Conservation (phyloP, 2,329 filamentous ascomycete genomes). For the Herpotrichia juniperi region DNA sequence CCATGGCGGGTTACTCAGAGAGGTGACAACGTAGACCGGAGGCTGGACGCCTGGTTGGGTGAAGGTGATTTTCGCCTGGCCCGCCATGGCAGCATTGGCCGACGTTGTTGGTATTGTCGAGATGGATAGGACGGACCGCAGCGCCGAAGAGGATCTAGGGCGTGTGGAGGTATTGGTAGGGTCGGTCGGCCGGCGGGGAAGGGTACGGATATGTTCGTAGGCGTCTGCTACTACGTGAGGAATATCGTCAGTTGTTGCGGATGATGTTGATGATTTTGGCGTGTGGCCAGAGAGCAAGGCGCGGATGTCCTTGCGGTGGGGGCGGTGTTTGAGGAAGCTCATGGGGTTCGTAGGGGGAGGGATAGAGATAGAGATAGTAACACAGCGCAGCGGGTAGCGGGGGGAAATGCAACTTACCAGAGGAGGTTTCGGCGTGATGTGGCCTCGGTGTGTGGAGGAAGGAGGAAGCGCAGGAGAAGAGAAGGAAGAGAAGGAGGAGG, state of each 20-base stretch:
- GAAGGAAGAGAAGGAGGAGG: too few relatives aligned
- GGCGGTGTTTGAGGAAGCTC: slow-evolving; percentile 22
- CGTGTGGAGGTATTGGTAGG: slow-evolving; percentile 1
- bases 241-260: slow-evolving; percentile 35
- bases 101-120: not conserved
- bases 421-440: not conserved
- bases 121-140: slow-evolving; percentile 5
- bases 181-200: not conserved
- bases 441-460: not conserved
- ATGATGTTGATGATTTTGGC: slow-evolving; percentile 15
- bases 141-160: not conserved
- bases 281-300: slow-evolving; percentile 19
- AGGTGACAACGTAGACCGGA: slow-evolving; percentile 73
- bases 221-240: slow-evolving; percentile 7
- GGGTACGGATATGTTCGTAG: not conserved
- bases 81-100: slow-evolving; percentile 23
- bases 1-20: slow-evolving; percentile 72
- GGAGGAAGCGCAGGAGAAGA: not conserved
- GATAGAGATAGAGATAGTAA: slow-evolving; percentile 8
- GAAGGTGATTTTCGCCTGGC: slow-evolving; percentile 64
- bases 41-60: slow-evolving; percentile 64
- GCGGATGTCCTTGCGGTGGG: slow-evolving; percentile 21
- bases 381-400: not conserved
- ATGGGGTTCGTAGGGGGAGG: slow-evolving; percentile 17
- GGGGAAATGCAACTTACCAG: not conserved